phyloP scores from a whole-genome alignment of 768 basidiomycete genomes.

The Krasilnikovozyma curviuscula region DNA sequence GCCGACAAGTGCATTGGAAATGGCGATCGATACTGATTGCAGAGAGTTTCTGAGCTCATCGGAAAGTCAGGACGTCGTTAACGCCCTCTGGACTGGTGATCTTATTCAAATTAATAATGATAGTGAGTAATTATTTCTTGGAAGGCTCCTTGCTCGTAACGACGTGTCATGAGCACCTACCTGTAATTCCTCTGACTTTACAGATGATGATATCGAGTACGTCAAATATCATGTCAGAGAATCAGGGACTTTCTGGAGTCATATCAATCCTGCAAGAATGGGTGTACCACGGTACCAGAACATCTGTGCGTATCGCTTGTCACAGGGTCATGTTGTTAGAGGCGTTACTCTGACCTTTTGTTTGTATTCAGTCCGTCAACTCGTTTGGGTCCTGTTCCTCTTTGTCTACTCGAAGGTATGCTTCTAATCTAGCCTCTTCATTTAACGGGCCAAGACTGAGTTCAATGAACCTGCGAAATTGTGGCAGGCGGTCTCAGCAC shows the following conservation, averaged over 20 bases:
- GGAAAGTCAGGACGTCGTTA: slow-evolving; percentile 59
- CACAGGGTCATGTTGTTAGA: slow-evolving; percentile 13
- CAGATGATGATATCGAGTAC: slow-evolving; percentile 23
- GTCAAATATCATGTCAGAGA: slow-evolving; percentile 36
- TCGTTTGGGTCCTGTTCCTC: slow-evolving; percentile 57
- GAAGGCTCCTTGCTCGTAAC: not conserved
- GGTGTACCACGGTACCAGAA: slow-evolving; percentile 83
- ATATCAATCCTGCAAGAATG: slow-evolving; percentile 55
- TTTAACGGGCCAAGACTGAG: slow-evolving; percentile 1
- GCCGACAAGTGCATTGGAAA: slow-evolving; percentile 57
- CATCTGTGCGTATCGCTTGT: slow-evolving; percentile 36
- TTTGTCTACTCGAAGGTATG: slow-evolving; percentile 63
- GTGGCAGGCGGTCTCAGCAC: slow-evolving; percentile 52
- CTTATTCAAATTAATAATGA: slow-evolving; percentile 66
- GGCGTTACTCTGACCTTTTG: slow-evolving; percentile 9
- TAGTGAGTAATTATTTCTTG: slow-evolving; percentile 32
- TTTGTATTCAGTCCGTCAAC: not conserved
- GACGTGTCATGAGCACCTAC: not conserved
- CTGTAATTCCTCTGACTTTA: not conserved
- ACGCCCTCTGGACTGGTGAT: slow-evolving; percentile 61
- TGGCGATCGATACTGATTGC: slow-evolving; percentile 86
- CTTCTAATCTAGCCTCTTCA: slow-evolving; percentile 9
- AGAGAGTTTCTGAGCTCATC: slow-evolving; percentile 22
- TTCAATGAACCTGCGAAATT: not conserved
- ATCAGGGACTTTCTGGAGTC: slow-evolving; percentile 42